Evolutionary conservation across 1,139 yeast species (phyloP), one percentile per base, ranked within the genome.

Genomic region (Saccharomyces uvarum): DNA sequence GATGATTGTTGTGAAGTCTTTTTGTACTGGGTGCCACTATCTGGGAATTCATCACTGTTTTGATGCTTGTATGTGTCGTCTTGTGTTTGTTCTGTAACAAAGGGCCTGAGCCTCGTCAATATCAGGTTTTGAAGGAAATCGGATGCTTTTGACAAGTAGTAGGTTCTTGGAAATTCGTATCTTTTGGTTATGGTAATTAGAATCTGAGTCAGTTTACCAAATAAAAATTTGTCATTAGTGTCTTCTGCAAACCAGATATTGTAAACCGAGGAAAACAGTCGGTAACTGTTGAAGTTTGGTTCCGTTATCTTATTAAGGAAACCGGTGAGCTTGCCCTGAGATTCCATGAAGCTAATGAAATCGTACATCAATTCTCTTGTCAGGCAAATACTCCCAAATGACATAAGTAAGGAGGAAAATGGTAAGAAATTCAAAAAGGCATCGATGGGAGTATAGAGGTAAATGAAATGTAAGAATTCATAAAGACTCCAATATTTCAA

Each of bases 401-500:
- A 28, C 32, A 29, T 48, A 11, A 44, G 29, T n/a, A 55, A 19
- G 2, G 44, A 49, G 14, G 47, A 21, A 19, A 57, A 53, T 27
- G 60, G 59, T 16, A 56, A 4, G 21, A 54, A 24, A 16, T 53
- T 33, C 24, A 48, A 24, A 6, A 57, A 9, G 11, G 49, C 28
- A 33, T 49, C 47, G 9, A 58, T 33, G 5, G 59, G 57, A 8
- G 57, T 54, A 3, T 54, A 31, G 11, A 57, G 58, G n/a, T 56
- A 48, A 2, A 57, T 29, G 7, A 57, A 21, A 31, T 54, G 53
- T 3, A 55, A 26, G 16, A 58, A 26, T 9, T 47, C 54, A 42
- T 48, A 54, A 11, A 56, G 28, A n/a, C 52, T 27, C 61, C 61
- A 58, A 38, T 57, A 58, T 50, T 58, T 57, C 16, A 58, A n/a